Evolutionary conservation across 164 flowering plant species (phyloP), one percentile per base, ranked within the genome.

Genomic region (Brasenia schreberi): DNA sequence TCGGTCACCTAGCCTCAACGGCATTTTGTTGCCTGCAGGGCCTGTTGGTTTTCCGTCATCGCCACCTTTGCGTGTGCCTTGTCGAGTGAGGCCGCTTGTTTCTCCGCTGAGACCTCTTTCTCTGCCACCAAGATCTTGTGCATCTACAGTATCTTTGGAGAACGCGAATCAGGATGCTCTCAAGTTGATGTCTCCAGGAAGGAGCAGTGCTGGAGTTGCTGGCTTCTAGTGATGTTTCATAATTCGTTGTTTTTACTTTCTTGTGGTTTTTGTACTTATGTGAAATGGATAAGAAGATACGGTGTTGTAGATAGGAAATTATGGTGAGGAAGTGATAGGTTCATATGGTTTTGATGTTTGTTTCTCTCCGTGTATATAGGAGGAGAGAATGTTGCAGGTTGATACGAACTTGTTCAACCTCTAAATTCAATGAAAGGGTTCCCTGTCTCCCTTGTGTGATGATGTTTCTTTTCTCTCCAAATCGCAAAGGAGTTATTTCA

Each of bases 1-100:
- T 18, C 85, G 81, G 69, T 93, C 97, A 1, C 87, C 92, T 3
- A 93, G 98, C 71, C 83, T 93, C 17, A 87, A 92, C 23, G 85
- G 84, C 44, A 84, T 85, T 27, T 64, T 79, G 5, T 66, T 75
- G 1, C 80, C 78, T 0, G 73, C 82, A 5, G 83, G 88, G 3
- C 74, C 80, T 73, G 72, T 68, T 58, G 86, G 78, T 68, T 81
- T 80, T 73, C 85, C 95, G 0, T 85, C 86, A 4, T 82, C 96
- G 0, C 83, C 86, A 17, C 89, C 92, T 33, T 33, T 33, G 39
- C 39, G 4, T 33, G 39, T 33, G 39, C 39, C 39, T 42, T 77
- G 89, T 58, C 63, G 75, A 64, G 65, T 68, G 43, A 70, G 72
- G 18, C 82, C 75, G 18, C 74, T 84, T 5, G 68, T 82, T 63